These are phyloP conservation scores for Oleoguttula mirabilis DNA, from an alignment of 495 filamentous ascomycete species.

Conservation along the genomic window DNA sequence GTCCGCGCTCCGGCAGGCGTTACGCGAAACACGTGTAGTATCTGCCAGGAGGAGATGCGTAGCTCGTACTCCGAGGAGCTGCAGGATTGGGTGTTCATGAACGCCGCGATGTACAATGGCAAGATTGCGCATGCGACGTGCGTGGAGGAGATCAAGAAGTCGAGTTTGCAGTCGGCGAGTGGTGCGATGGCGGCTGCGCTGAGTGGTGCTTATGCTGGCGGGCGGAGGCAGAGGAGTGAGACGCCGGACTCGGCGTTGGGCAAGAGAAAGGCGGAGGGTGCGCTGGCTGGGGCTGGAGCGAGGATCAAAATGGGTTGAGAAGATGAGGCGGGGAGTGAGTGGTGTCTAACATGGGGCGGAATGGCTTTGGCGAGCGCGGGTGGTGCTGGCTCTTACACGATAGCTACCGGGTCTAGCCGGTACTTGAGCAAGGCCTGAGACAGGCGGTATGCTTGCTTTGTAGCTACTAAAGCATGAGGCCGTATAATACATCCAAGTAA, in stretches of 20 bases:
- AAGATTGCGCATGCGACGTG: constrained; percentile 85
- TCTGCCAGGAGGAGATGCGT: constrained; percentile 91
- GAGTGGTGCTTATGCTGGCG: not conserved
- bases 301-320: constrained; percentile 17
- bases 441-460: no score
- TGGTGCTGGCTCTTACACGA: no score
- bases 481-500: no score
- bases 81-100: constrained; percentile 95
- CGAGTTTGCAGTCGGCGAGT: constrained; percentile 5
- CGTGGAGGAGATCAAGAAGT: constrained; percentile 65
- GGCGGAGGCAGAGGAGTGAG: constrained; percentile 12
- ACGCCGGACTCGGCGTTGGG: constrained; percentile 30
- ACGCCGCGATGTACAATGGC: constrained; percentile 64
- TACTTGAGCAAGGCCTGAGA: no score
- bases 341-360: no score
- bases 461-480: no score
- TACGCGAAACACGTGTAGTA: constrained; percentile 65
- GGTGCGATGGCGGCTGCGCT: constrained; percentile 2
- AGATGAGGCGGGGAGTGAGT: not conserved
- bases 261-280: constrained; percentile 31
- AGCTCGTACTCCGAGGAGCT: constrained; percentile 78
- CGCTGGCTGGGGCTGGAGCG: constrained; percentile 5
- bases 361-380: no score
- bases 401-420: no score
- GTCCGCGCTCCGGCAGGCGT: constrained; percentile 65